Evolutionary conservation across 257 asterid species (phyloP).

Genomic region (Knoxia roxburghii): DNA sequence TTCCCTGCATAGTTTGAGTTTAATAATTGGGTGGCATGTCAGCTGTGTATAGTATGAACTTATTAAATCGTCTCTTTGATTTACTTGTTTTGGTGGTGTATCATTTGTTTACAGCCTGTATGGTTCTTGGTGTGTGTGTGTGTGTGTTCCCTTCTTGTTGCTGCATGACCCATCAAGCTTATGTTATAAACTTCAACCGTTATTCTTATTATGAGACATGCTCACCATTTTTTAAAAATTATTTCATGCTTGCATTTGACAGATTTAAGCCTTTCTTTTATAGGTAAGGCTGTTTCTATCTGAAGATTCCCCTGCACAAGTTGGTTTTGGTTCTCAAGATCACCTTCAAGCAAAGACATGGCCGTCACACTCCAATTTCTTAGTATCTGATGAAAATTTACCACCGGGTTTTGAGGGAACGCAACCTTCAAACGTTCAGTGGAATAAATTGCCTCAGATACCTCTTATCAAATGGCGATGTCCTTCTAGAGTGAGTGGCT

Average conservation of each 20-base stretch:
- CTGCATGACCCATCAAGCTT: not conserved
- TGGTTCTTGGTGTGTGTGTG: not conserved
- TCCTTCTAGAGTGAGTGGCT: slow-evolving; percentile 62
- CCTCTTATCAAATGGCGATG: slow-evolving; percentile 66
- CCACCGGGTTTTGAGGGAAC: slow-evolving; percentile 90
- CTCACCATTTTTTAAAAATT: too few species aligned
- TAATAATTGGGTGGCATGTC: not conserved
- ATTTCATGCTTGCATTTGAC: not conserved
- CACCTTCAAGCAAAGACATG: slow-evolving; percentile 79
- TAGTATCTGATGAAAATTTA: slow-evolving; percentile 55
- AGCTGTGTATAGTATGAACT: not conserved
- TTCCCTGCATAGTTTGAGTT: too few species aligned
- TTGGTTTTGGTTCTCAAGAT: slow-evolving; percentile 63
- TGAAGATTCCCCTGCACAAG: slow-evolving; percentile 81
- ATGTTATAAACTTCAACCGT: not conserved
- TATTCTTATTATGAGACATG: not conserved
- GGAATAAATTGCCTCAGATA: slow-evolving; percentile 51
- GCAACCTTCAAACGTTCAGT: slow-evolving; percentile 47
- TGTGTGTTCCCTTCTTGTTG: not conserved
- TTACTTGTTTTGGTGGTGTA: not conserved
- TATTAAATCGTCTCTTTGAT: not conserved
- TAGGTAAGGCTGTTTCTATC: slow-evolving; percentile 80
- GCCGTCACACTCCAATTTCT: slow-evolving; percentile 38
- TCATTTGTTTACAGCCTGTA: not conserved
- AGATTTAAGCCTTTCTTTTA: slow-evolving; percentile 13